Evolutionary conservation across 2,329 filamentous ascomycete genomes (phyloP).

Genomic region (Trichoderma hamatum): DNA sequence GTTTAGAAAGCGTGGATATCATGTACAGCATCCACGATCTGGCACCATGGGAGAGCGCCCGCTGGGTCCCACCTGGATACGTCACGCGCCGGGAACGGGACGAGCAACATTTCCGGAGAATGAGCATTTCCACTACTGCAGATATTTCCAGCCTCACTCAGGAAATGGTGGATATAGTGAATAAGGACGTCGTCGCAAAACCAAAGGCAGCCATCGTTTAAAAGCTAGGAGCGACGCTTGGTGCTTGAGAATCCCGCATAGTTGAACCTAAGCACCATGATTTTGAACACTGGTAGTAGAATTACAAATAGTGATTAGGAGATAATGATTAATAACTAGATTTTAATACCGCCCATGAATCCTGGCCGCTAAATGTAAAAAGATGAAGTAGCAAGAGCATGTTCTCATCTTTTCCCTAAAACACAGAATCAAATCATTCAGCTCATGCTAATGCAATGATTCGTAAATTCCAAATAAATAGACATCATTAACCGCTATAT

Average conservation of each 20-base stretch:
- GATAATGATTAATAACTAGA: slow-evolving; percentile 10
- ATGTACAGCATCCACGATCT: slow-evolving; percentile 65
- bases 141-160: not conserved
- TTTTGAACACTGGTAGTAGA: not conserved
- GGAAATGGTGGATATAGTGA: slow-evolving; percentile 27
- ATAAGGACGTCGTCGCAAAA: slow-evolving; percentile 13
- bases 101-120: slow-evolving; percentile 34
- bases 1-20: slow-evolving; percentile 71
- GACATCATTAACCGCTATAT: slow-evolving; percentile 15
- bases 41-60: slow-evolving; percentile 62
- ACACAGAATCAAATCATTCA: not conserved
- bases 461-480: slow-evolving; percentile 3
- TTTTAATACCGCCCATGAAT: not conserved
- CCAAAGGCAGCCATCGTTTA: not conserved
- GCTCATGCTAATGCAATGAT: not conserved
- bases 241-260: not conserved
- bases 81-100: slow-evolving; percentile 45
- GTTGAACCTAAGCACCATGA: not conserved
- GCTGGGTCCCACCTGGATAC: slow-evolving; percentile 55
- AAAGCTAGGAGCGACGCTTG: not conserved
- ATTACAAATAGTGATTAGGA: slow-evolving; percentile 5
- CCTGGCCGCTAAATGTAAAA: not conserved
- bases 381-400: not conserved
- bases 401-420: not conserved
- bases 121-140: slow-evolving; percentile 24